Percentiles rank a stretch among this genome's conserved stretches.
phyloP scores from a whole-genome alignment of 2,329 filamentous ascomycete species.

The Pestalotiopsis fici region DNA sequence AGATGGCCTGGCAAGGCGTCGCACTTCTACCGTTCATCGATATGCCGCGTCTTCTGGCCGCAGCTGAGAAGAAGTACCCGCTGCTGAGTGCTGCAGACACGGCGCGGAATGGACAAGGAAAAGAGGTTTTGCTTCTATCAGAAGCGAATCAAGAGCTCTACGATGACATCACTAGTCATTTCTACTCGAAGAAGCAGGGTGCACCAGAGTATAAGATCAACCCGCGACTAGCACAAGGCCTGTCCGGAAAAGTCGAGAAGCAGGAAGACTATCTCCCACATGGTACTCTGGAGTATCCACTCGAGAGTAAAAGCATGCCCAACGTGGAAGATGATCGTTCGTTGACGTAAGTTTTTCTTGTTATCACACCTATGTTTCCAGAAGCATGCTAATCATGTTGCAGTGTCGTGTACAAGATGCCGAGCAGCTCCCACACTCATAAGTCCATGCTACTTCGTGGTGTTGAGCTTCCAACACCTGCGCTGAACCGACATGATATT shows the following conservation, averaged over 20 bases:
- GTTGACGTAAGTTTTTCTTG: conserved; percentile 64
- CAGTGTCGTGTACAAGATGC: conserved; percentile 86
- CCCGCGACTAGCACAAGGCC: conserved; percentile 71
- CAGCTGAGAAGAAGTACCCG: conserved; percentile 82
- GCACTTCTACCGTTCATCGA: conserved; percentile 95
- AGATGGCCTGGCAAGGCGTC: conserved; percentile 97
- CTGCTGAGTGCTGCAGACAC: conserved; percentile 75
- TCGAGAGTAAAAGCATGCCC: conserved; percentile 71
- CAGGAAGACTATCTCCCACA: conserved; percentile 85
- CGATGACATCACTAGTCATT: conserved; percentile 77
- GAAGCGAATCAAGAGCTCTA: conserved; percentile 80
- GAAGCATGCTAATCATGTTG: conserved; percentile 27
- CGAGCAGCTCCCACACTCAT: conserved; percentile 70
- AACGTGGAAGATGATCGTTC: conserved; percentile 83
- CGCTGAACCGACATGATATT: conserved; percentile 75
- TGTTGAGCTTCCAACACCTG: conserved; percentile 70
- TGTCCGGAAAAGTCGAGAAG: conserved; percentile 80
- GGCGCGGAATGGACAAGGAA: conserved; percentile 76
- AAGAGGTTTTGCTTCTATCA: conserved; percentile 81
- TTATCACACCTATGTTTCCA: neutral
- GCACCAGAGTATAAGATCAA: conserved; percentile 70
- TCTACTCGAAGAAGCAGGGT: conserved; percentile 89
- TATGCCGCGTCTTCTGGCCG: conserved; percentile 78
- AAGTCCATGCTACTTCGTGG: conserved; percentile 94
- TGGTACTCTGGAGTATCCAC: conserved; percentile 75